Evolutionary conservation across 108 stramenopile species (phyloP).

Genomic region (Nitzschia sp.): DNA sequence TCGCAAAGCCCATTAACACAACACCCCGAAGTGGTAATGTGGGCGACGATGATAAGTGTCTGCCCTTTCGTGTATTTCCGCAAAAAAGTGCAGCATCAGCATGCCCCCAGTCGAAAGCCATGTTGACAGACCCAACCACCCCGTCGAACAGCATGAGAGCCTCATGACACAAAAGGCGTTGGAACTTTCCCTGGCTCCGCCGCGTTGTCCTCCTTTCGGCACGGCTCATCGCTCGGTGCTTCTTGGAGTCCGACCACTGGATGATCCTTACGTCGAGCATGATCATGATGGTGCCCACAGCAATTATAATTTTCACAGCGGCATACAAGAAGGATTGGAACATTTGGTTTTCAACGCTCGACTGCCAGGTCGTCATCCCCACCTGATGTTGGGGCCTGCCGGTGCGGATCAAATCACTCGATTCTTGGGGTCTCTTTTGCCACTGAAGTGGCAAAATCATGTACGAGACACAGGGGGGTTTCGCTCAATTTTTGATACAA

Average conservation of each 20-base stretch:
- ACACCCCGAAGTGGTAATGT: no score
- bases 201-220: slow-evolving; percentile 56
- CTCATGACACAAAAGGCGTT: slow-evolving; percentile 60
- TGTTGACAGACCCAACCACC: no score
- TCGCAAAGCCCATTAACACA: no score
- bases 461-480: slow-evolving; percentile 70
- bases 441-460: slow-evolving; percentile 54
- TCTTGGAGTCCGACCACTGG: not conserved
- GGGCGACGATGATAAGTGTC: no score
- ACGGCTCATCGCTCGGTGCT: slow-evolving; percentile 25
- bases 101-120: no score
- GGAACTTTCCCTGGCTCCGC: slow-evolving; percentile 60
- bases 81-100: no score
- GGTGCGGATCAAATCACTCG: slow-evolving; percentile 51
- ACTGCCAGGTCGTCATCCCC: slow-evolving; percentile 50
- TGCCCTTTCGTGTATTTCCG: no score
- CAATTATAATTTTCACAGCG: slow-evolving; percentile 25
- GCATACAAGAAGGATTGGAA: slow-evolving; percentile 13
- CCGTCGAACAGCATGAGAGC: no score
- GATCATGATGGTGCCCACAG: slow-evolving; percentile 3
- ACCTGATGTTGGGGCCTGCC: slow-evolving; percentile 48
- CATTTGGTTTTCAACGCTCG: slow-evolving; percentile 13
- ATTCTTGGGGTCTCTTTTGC: slow-evolving; percentile 47
- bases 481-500: slow-evolving; percentile 47
- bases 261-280: slow-evolving; percentile 6